Conservation (phyloP, 352 stramenopile genomes). For the Blastocystis sp. region DNA sequence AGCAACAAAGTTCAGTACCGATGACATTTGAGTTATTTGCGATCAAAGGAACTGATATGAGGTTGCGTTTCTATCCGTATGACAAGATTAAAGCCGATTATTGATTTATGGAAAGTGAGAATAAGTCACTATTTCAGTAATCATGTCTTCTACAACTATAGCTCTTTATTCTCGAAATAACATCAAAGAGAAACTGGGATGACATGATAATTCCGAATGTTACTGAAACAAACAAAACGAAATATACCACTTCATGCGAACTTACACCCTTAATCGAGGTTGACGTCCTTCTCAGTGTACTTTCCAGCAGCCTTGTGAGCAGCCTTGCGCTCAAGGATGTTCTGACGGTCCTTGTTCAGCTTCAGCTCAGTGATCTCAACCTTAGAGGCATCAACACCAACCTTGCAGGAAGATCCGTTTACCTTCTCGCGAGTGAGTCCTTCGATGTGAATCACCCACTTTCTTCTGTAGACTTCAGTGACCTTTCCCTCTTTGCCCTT, state of each 20-base stretch:
- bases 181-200: not conserved
- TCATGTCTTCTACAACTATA: not conserved
- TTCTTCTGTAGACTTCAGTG: conserved; percentile 92
- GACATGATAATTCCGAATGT: not conserved
- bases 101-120: not conserved
- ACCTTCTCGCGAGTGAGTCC: conserved; percentile 94
- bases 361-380: conserved; percentile 50
- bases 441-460: conserved; percentile 99
- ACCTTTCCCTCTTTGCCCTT: conserved; percentile 96
- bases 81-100: not conserved
- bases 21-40: conserved; percentile 19
- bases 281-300: conserved; percentile 60
- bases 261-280: conserved; percentile 38
- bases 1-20: conserved; percentile 48
- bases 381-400: conserved; percentile 71
- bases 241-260: conserved; percentile 57
- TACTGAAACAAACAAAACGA: conserved; percentile 18
- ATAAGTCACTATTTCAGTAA: not conserved
- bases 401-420: conserved; percentile 86
- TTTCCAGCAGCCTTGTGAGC: conserved; percentile 27
- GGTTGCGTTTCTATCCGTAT: not conserved
- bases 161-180: not conserved
- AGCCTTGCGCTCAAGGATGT: conserved; percentile 35
- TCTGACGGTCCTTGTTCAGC: conserved; percentile 53
- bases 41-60: not conserved